A percentile compares a stretch with the other conserved stretches of the same genome.
phyloP scores from a whole-genome alignment of 2,329 filamentous ascomycete genomes.

The Alternaria brassicae region DNA sequence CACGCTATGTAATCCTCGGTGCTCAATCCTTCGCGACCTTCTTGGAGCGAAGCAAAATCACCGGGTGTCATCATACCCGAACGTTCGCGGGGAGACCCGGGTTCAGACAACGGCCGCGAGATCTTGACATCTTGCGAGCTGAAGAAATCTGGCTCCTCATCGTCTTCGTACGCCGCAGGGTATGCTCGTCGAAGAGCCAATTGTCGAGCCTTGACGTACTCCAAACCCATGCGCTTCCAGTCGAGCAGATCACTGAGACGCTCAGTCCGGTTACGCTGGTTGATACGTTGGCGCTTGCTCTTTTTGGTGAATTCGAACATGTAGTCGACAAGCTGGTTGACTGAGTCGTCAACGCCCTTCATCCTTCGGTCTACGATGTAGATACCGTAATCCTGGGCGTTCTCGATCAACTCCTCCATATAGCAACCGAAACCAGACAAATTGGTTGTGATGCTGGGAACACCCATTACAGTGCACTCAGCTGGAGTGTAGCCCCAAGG shows the following conservation, averaged over 20 bases:
- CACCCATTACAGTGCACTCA: conserved; percentile 98
- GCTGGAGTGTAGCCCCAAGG: conserved; percentile 99
- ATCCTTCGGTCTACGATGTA: conserved; percentile 96
- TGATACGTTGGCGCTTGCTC: conserved; percentile 95
- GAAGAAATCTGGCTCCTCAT: conserved; percentile 87
- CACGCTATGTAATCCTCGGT: conserved; percentile 98
- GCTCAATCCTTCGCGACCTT: conserved; percentile 88
- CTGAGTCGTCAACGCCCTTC: conserved; percentile 96
- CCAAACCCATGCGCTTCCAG: conserved; percentile 99
- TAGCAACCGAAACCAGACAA: conserved; percentile 98
- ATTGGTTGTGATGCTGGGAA: conserved; percentile 97
- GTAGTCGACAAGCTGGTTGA: conserved; percentile 88
- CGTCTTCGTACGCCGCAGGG: conserved; percentile 78
- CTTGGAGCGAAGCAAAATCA: conserved; percentile 95
- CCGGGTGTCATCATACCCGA: conserved; percentile 99
- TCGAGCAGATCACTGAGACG: conserved; percentile 92
- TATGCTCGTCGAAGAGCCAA: conserved; percentile 91
- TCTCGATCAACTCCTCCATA: conserved; percentile 99
- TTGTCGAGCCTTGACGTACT: conserved; percentile 97
- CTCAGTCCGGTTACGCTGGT: conserved; percentile 97
- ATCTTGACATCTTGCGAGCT: conserved; percentile 94
- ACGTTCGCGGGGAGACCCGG: conserved; percentile 87
- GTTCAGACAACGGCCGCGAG: conserved; percentile 89
- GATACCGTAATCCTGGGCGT: conserved; percentile 96
- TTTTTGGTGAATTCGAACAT: conserved; percentile 96